phyloP scores from a whole-genome alignment of 2,329 filamentous ascomycete genomes.

The Anisogramma anomala region DNA sequence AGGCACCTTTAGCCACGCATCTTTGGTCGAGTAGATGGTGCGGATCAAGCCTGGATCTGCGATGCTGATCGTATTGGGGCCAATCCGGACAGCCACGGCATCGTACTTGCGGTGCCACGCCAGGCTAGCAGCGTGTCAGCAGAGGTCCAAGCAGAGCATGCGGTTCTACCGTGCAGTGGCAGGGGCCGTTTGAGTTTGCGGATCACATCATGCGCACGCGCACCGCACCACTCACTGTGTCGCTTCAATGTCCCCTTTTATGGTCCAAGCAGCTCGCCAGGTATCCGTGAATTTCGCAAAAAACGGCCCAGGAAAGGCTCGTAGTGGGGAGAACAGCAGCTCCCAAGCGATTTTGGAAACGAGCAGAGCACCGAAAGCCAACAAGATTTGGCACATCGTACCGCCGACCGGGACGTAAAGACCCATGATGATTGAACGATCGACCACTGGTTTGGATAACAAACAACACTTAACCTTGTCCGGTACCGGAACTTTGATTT shows the following conservation, averaged over 20 bases:
- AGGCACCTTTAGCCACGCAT: constrained; percentile 1
- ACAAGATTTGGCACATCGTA: background rate
- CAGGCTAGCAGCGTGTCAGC: too few species aligned
- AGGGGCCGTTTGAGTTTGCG: too few species aligned
- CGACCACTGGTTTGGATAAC: too few species aligned
- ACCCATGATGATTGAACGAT: too few species aligned
- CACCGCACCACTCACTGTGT: constrained; percentile 1
- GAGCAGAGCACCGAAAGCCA: background rate
- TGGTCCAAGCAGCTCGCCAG: constrained; percentile 6
- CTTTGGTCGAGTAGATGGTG: constrained; percentile 10
- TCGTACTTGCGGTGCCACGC: constrained; percentile 5
- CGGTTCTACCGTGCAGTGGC: too few species aligned
- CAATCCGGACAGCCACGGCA: constrained; percentile 6
- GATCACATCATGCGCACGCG: too few species aligned
- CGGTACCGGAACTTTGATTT: too few species aligned
- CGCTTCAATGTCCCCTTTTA: constrained; percentile 3
- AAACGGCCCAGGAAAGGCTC: constrained; percentile 4
- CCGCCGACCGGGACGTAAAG: too few species aligned
- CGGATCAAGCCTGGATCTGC: constrained; percentile 5
- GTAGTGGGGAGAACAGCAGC: background rate
- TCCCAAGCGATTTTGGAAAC: constrained; percentile 1
- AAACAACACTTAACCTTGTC: too few species aligned
- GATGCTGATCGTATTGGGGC: constrained; percentile 7
- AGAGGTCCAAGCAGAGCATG: too few species aligned
- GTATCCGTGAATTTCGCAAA: constrained; percentile 3